phyloP scores from a whole-genome alignment of 805 yeast species.

The Candida railenensis region DNA sequence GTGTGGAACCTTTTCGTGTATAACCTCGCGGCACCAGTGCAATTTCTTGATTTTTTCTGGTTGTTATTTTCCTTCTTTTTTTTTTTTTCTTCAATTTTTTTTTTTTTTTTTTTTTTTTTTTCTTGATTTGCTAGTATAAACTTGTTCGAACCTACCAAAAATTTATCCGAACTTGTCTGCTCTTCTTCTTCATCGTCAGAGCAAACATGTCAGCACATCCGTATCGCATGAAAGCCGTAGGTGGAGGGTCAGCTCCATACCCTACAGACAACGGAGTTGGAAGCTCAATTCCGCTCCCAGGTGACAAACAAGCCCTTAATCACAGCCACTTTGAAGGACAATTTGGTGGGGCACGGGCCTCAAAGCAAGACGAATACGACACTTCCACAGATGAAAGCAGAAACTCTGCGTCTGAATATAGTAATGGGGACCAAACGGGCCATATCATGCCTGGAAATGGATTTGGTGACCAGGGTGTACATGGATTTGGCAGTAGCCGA shows the following conservation, averaged over 20 bases:
- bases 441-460: no score
- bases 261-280: conserved; percentile 8
- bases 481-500: no score
- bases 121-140: not conserved
- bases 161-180: not conserved
- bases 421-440: no score
- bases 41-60: not conserved
- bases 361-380: not conserved
- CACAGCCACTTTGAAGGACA: not conserved
- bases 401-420: not conserved
- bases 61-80: not conserved
- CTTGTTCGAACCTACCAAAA: not conserved
- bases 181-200: not conserved
- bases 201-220: conserved; percentile 14
- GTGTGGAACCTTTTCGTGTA: no score
- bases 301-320: not conserved
- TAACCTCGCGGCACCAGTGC: no score
- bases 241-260: conserved; percentile 10
- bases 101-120: not conserved
- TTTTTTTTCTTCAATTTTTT: not conserved
- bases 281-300: not conserved
- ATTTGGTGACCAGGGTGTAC: no score
- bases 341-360: no score
- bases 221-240: conserved; percentile 15
- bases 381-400: not conserved